Evolutionary conservation across 352 stramenopile species (phyloP).

Genomic region (Pythium utonaiense): DNA sequence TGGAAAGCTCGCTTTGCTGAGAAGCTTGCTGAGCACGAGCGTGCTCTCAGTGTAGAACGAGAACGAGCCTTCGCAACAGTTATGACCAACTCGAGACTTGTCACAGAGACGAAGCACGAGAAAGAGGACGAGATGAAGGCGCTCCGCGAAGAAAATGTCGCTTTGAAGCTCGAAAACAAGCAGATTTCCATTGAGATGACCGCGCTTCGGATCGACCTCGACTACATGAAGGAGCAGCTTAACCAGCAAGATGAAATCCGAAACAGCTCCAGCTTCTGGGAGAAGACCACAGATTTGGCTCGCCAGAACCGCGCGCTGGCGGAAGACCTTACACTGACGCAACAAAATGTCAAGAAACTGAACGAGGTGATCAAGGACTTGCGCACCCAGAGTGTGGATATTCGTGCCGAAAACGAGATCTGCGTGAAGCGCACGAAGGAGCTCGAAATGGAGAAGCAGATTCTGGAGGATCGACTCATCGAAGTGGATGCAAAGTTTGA

Average conservation of each 20-base stretch:
- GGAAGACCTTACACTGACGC: conserved; percentile 59
- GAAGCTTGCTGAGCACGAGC: conserved; percentile 62
- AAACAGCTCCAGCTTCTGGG: conserved; percentile 76
- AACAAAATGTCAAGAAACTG: conserved; percentile 64
- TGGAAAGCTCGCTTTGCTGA: conserved; percentile 74
- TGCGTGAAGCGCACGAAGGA: conserved; percentile 56
- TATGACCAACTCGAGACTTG: conserved; percentile 58
- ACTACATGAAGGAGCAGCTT: conserved; percentile 69
- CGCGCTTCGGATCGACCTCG: conserved; percentile 57
- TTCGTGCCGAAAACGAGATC: conserved; percentile 53
- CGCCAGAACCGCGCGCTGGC: conserved; percentile 75
- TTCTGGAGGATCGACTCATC: conserved; percentile 60
- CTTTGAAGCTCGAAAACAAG: conserved; percentile 56
- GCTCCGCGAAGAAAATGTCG: conserved; percentile 61
- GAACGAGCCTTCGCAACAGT: conserved; percentile 61
- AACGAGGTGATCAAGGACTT: conserved; percentile 63
- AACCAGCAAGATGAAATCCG: conserved; percentile 71
- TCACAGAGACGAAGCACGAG: conserved; percentile 70
- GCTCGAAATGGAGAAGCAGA: conserved; percentile 71
- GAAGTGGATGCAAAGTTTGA: conserved; percentile 72
- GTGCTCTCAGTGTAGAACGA: conserved; percentile 58
- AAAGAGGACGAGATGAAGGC: conserved; percentile 75
- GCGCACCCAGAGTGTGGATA: conserved; percentile 41
- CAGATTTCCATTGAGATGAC: conserved; percentile 71
- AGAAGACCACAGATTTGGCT: conserved; percentile 83